Percentiles rank a stretch among this genome's conserved stretches.
Evolutionary conservation across 345 rosid genomes (phyloP).

Genomic region (Gossypium stocksii): DNA sequence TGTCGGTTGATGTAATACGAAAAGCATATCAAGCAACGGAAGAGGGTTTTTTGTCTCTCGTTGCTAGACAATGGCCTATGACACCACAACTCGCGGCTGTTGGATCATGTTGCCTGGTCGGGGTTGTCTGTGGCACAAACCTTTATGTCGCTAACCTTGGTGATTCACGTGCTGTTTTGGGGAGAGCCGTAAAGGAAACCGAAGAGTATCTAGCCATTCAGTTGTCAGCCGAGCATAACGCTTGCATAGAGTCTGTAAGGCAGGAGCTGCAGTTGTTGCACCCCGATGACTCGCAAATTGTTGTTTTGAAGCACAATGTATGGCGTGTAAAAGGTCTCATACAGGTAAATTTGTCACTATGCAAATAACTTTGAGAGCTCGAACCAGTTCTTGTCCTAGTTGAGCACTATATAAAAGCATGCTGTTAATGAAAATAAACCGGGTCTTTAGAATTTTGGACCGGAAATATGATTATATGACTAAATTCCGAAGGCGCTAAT

Average conservation of each 20-base stretch:
- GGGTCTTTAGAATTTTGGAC: not conserved
- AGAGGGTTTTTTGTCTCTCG: conserved; percentile 72
- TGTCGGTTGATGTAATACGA: conserved; percentile 66
- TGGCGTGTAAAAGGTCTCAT: conserved; percentile 92
- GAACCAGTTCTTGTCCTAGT: conserved; percentile 3
- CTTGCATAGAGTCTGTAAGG: conserved; percentile 64
- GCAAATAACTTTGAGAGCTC: not conserved
- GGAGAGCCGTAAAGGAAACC: conserved; percentile 59
- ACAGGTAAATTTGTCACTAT: conserved; percentile 44
- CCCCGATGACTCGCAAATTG: conserved; percentile 74
- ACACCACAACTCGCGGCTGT: conserved; percentile 85
- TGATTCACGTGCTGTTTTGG: conserved; percentile 83
- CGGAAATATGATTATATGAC: not conserved
- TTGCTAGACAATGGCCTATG: conserved; percentile 55
- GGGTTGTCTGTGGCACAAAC: conserved; percentile 59
- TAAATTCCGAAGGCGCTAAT: not conserved
- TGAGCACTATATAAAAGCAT: not conserved
- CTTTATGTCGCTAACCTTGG: conserved; percentile 79
- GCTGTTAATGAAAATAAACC: not conserved
- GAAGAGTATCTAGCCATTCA: conserved; percentile 73
- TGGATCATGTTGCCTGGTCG: conserved; percentile 86
- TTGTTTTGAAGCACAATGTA: conserved; percentile 72
- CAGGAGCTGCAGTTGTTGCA: conserved; percentile 64
- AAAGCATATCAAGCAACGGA: conserved; percentile 89
- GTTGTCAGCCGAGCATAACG: conserved; percentile 79